phyloP scores from a whole-genome alignment of 2,329 filamentous ascomycete genomes.

The Aureobasidium subglaciale region DNA sequence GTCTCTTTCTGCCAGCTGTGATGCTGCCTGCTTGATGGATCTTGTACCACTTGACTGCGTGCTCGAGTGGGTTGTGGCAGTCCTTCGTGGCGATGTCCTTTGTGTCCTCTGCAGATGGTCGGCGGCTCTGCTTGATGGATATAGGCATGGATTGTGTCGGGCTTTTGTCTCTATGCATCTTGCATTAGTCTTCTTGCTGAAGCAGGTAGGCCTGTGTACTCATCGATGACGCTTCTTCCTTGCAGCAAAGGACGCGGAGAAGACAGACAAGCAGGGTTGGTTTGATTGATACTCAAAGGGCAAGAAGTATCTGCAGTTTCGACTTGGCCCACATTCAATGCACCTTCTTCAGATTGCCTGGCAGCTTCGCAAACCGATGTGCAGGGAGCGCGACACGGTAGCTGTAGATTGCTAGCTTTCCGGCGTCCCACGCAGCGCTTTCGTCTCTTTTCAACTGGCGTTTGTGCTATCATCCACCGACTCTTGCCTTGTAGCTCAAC shows the following conservation, averaged over 20 bases:
- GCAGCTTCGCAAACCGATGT: not conserved
- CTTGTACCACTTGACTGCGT: not conserved
- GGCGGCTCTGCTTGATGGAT: not conserved
- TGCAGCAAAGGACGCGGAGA: not conserved
- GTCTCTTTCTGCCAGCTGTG: not conserved
- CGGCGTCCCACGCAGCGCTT: not conserved
- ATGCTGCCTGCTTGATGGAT: not conserved
- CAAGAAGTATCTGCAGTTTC: not conserved
- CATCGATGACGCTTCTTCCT: not conserved
- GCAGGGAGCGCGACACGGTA: not conserved
- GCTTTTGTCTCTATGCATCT: not conserved
- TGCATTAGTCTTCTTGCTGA: not conserved
- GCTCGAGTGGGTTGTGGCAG: not conserved
- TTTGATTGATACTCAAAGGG: not conserved
- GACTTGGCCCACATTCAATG: not conserved
- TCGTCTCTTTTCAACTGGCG: not conserved
- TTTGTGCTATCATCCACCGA: not conserved
- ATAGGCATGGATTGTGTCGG: not conserved
- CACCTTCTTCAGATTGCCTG: not conserved
- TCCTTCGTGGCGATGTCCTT: not conserved
- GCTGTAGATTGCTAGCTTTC: not conserved
- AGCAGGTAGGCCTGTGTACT: not conserved
- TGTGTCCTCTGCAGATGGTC: not conserved
- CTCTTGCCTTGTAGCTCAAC: not conserved
- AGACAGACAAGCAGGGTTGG: not conserved